Percentiles rank a stretch among this genome's conserved stretches.
phyloP scores from a whole-genome alignment of 176 grass and related monocot species.

The Melocanna baccifera region DNA sequence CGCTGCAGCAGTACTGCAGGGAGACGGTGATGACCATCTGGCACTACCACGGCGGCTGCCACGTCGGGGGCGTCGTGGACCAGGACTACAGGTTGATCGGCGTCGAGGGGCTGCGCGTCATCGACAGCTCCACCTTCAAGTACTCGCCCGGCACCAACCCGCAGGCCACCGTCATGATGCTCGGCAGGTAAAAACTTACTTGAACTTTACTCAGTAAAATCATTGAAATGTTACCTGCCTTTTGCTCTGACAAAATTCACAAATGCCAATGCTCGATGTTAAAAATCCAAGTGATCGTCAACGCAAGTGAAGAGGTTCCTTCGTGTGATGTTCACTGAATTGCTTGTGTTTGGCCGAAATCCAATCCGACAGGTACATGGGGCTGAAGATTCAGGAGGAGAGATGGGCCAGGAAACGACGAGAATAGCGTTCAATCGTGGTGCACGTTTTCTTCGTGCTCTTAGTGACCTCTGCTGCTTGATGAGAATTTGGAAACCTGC shows the following conservation, averaged over 20 bases:
- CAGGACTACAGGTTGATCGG: constrained; percentile 37
- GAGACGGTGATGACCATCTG: constrained; percentile 83
- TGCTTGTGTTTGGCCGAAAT: not conserved
- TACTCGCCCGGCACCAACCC: constrained; percentile 82
- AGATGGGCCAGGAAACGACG: constrained; percentile 17
- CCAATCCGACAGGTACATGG: constrained; percentile 39
- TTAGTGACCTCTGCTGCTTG: not conserved
- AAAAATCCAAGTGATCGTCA: not conserved
- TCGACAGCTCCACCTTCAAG: constrained; percentile 74
- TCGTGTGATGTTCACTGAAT: not conserved
- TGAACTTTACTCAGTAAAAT: not conserved
- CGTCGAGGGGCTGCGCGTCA: constrained; percentile 37
- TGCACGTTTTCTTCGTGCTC: not conserved
- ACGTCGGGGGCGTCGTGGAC: constrained; percentile 49
- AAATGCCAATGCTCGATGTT: not conserved
- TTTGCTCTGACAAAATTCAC: not conserved
- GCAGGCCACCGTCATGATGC: constrained; percentile 94
- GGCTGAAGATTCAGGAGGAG: constrained; percentile 38
- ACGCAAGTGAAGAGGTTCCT: not conserved
- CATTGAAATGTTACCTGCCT: not conserved
- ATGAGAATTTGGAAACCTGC: not conserved
- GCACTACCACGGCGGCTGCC: constrained; percentile 82
- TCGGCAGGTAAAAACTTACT: constrained; percentile 55
- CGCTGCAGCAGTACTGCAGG: constrained; percentile 53
- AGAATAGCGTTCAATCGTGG: not conserved